Conservation (phyloP, 192 early-diverging fungal genomes). For the Oehlia diaphana region DNA sequence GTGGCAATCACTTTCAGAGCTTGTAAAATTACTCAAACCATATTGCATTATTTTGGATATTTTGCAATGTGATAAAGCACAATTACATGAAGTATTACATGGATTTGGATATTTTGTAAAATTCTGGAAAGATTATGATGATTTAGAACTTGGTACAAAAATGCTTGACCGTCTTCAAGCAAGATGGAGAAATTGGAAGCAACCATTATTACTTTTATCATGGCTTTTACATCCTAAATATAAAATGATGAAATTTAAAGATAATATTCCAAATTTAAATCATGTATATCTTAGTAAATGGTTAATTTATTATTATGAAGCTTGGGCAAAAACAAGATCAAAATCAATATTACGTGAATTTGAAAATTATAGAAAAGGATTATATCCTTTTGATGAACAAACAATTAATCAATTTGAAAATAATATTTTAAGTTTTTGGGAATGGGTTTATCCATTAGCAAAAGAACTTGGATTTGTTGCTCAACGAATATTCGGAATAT, state of each 20-base stretch:
- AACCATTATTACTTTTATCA: not conserved
- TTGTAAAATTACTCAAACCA: not conserved
- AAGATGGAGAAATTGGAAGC: not conserved
- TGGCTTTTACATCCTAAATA: not conserved
- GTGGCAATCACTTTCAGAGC: constrained; percentile 1
- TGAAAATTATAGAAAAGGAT: not conserved
- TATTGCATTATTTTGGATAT: constrained; percentile 6
- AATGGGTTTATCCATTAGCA: not conserved
- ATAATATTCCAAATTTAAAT: too few species aligned
- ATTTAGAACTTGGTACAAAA: not conserved
- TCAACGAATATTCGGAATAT: constrained; percentile 2
- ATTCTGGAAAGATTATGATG: constrained; percentile 3
- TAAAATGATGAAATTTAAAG: too few species aligned
- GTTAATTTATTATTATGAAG: too few species aligned
- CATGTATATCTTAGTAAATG: too few species aligned
- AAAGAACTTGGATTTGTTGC: constrained; percentile 8
- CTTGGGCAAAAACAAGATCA: not conserved
- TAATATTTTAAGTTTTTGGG: not conserved
- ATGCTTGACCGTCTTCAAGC: not conserved
- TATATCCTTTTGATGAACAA: constrained; percentile 11
- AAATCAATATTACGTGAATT: constrained; percentile 5
- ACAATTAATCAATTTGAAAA: constrained; percentile 11
- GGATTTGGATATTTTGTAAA: constrained; percentile 1
- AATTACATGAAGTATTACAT: not conserved
- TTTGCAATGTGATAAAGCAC: not conserved